These are phyloP conservation scores for Rhizodiscina lignyota DNA, from an alignment of 495 filamentous ascomycete species.

Conservation along the genomic window DNA sequence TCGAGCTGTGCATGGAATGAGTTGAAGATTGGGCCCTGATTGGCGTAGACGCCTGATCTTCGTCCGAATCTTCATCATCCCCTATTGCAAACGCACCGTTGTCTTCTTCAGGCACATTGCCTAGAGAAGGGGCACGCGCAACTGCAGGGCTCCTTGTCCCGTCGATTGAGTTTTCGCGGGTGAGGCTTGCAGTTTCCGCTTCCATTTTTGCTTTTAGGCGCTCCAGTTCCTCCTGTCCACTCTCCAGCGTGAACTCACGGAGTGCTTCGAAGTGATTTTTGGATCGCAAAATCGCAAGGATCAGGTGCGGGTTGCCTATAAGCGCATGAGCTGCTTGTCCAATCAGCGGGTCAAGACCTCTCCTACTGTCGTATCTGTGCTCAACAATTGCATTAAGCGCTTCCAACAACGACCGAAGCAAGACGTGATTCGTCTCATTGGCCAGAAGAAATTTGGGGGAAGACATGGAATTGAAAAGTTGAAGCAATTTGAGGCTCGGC, in stretches of 20 bases:
- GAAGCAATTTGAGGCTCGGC: constrained; percentile 66
- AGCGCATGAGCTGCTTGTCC: constrained; percentile 1
- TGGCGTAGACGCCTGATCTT: constrained; percentile 38
- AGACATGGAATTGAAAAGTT: constrained; percentile 88
- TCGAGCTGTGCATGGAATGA: constrained; percentile 47
- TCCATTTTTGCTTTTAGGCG: constrained; percentile 31
- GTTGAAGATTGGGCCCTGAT: constrained; percentile 59
- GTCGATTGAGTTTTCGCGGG: constrained; percentile 49
- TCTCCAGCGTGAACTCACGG: constrained; percentile 86
- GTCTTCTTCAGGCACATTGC: constrained; percentile 66
- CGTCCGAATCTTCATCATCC: constrained; percentile 72
- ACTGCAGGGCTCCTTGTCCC: constrained; percentile 49
- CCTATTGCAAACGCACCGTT: constrained; percentile 68
- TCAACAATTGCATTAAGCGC: constrained; percentile 87
- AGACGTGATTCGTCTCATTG: constrained; percentile 79
- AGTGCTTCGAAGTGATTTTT: constrained; percentile 76
- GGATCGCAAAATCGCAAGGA: constrained; percentile 66
- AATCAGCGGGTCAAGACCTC: not conserved
- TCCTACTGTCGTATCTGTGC: constrained; percentile 69
- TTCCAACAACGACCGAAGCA: constrained; percentile 71
- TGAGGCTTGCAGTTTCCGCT: constrained; percentile 20
- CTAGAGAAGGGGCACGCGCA: constrained; percentile 43
- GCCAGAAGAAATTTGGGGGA: constrained; percentile 87
- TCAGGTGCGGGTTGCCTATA: constrained; percentile 51
- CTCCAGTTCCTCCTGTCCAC: constrained; percentile 85